Conservation (phyloP, 73 alveolate species). For the Strombidium stylifer region DNA sequence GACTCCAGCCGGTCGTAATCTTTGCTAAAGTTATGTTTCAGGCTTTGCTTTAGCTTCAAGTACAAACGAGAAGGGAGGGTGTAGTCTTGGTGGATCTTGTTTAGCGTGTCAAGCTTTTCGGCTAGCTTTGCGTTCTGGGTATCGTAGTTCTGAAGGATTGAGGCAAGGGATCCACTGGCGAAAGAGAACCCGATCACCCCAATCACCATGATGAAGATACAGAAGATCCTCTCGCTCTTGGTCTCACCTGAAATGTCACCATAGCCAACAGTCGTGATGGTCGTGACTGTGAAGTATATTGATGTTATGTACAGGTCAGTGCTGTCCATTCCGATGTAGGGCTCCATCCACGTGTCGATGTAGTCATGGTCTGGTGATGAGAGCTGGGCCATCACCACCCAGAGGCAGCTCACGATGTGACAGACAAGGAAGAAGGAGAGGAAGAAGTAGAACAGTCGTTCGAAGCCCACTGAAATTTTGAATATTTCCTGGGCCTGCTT, state of each 20-base stretch:
- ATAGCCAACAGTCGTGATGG: constrained; percentile 15
- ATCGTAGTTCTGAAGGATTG: constrained; percentile 2
- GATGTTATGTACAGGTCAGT: background rate
- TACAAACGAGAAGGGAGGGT: no score
- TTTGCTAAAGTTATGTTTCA: no score
- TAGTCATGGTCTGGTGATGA: constrained; percentile 13
- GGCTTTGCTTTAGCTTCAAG: no score
- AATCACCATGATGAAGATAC: constrained; percentile 34
- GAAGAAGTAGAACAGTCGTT: background rate
- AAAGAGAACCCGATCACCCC: constrained; percentile 34
- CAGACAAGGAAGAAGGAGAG: background rate
- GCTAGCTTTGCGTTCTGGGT: constrained; percentile 23
- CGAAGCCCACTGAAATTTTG: background rate
- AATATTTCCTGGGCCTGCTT: background rate
- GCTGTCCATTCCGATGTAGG: background rate
- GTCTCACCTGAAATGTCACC: constrained; percentile 4
- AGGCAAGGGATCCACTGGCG: constrained; percentile 16
- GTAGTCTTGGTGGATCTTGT: constrained; percentile 1
- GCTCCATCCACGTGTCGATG: constrained; percentile 12
- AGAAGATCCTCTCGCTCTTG: no score
- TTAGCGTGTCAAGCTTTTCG: constrained; percentile 1
- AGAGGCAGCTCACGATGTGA: background rate
- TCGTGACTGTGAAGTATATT: background rate
- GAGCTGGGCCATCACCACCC: no score
- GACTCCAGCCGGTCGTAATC: no score